phyloP scores from a whole-genome alignment of 441 rosid genomes.

The Croton setiger region DNA sequence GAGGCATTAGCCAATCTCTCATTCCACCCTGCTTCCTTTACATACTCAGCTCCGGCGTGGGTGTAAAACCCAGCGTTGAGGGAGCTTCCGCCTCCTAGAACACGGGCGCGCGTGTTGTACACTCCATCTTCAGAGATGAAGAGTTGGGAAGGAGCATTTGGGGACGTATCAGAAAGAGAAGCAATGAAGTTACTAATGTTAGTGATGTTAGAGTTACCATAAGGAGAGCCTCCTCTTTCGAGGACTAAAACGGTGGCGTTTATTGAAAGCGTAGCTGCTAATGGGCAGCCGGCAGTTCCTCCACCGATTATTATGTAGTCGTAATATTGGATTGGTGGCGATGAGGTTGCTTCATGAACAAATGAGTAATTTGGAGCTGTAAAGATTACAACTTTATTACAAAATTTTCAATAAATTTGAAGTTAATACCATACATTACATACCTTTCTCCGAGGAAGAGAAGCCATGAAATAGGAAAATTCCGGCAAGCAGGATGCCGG shows the following conservation, averaged over 20 bases:
- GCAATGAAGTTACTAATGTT: slow-evolving; percentile 41
- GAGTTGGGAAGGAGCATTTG: slow-evolving; percentile 64
- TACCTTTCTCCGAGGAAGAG: slow-evolving; percentile 36
- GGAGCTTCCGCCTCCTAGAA: slow-evolving; percentile 76
- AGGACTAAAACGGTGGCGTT: slow-evolving; percentile 62
- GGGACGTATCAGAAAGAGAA: slow-evolving; percentile 58
- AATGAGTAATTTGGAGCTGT: slow-evolving; percentile 43
- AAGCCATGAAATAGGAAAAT: slow-evolving; percentile 32
- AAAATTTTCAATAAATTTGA: not conserved
- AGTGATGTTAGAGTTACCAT: slow-evolving; percentile 62
- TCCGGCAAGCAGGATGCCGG: slow-evolving; percentile 16
- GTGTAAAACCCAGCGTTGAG: slow-evolving; percentile 83
- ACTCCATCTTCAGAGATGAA: slow-evolving; percentile 88
- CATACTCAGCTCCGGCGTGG: slow-evolving; percentile 47
- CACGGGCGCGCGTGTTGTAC: slow-evolving; percentile 69
- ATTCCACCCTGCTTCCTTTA: slow-evolving; percentile 62
- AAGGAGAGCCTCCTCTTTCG: slow-evolving; percentile 86
- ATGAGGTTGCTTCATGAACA: slow-evolving; percentile 44
- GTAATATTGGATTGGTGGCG: slow-evolving; percentile 33
- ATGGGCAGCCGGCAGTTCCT: slow-evolving; percentile 88
- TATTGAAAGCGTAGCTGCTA: slow-evolving; percentile 78
- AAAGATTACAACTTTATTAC: too few species aligned
- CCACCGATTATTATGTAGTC: slow-evolving; percentile 86
- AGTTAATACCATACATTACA: not conserved
- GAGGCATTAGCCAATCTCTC: slow-evolving; percentile 55